Percentiles rank a stretch among this genome's conserved stretches.
Conservation (phyloP, 768 basidiomycete species). For the Tylopilus plumbeoviolaceoides region DNA sequence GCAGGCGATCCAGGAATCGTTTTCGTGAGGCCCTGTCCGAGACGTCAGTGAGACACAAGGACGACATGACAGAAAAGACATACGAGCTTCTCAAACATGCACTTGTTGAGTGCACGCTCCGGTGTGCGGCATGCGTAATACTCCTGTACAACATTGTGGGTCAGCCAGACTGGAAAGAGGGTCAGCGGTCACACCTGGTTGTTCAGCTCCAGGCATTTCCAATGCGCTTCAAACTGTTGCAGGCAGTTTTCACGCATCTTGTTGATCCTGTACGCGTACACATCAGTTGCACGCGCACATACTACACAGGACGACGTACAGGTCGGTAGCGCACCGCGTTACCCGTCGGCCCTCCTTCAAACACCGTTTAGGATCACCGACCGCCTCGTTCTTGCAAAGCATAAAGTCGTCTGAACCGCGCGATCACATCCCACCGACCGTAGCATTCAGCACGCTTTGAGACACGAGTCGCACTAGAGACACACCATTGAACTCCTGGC, state of each 20-base stretch:
- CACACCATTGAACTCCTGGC: constrained; percentile 95
- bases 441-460: constrained; percentile 8
- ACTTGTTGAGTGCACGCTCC: constrained; percentile 84
- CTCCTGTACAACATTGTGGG: constrained; percentile 47
- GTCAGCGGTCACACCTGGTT: constrained; percentile 71
- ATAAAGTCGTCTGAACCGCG: constrained; percentile 78
- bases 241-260: constrained; percentile 94
- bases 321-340: constrained; percentile 89
- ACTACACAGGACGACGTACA: constrained; percentile 44
- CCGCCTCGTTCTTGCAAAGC: constrained; percentile 93
- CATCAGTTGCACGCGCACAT: background rate
- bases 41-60: background rate
- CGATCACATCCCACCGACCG: constrained; percentile 1
- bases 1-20: constrained; percentile 85
- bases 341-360: constrained; percentile 94
- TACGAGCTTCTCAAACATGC: constrained; percentile 96
- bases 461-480: constrained; percentile 1
- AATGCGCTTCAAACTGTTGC: constrained; percentile 84
- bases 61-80: constrained; percentile 30
- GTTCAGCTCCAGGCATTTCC: constrained; percentile 89
- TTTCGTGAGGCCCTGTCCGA: constrained; percentile 77
- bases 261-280: constrained; percentile 54
- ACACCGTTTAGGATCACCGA: constrained; percentile 82
- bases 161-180: background rate
- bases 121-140: constrained; percentile 86